Percentiles rank a stretch among this genome's conserved stretches.
These are phyloP conservation scores for Cydonia oblonga DNA, from an alignment of 331 rosid genomes.

Conservation along the genomic window DNA sequence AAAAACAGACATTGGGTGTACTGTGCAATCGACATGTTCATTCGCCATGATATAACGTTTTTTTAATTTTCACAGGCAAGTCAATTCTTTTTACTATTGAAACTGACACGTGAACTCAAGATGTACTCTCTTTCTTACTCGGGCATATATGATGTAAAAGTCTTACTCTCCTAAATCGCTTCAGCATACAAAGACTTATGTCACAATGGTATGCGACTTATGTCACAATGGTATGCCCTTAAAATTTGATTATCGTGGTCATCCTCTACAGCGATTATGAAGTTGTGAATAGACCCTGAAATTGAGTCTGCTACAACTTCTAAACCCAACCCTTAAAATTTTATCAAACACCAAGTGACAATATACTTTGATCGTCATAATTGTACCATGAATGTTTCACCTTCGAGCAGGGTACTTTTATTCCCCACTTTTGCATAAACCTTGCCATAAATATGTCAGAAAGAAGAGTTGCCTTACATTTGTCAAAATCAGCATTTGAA, in stretches of 20 bases:
- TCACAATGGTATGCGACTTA: background rate
- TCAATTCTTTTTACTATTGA: background rate
- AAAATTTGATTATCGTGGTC: background rate
- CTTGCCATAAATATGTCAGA: background rate
- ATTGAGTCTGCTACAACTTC: background rate
- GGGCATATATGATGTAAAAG: background rate
- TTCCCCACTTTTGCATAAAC: background rate
- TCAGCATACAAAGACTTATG: background rate
- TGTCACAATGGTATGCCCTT: background rate
- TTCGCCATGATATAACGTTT: background rate
- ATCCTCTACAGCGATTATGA: background rate
- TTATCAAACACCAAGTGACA: background rate
- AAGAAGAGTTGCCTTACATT: slow-evolving; percentile 35
- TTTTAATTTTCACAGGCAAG: background rate
- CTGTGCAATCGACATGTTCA: background rate
- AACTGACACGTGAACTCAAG: background rate
- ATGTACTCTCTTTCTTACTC: background rate
- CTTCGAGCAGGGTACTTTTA: background rate
- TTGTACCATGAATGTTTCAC: background rate
- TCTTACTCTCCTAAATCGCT: background rate
- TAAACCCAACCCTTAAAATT: background rate
- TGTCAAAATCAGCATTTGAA: slow-evolving; percentile 69
- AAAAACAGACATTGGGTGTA: background rate
- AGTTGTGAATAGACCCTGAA: background rate
- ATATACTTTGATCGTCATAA: background rate